A percentile compares a stretch with the other conserved stretches of the same genome.
Conservation (phyloP, 2,329 filamentous ascomycete genomes). For the Colletotrichum filicis region DNA sequence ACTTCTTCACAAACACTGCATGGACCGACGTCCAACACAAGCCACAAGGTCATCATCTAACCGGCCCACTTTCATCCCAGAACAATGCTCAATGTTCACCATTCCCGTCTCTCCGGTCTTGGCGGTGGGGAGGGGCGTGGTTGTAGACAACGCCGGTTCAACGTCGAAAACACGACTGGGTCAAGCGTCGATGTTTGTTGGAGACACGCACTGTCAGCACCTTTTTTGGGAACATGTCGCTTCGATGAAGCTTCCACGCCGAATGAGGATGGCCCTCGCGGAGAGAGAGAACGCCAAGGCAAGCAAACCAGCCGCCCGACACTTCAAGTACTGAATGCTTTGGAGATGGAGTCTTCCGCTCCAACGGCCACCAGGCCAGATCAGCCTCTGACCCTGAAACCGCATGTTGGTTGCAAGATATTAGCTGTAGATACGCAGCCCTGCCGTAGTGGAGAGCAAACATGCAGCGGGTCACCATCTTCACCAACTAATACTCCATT, state of each 20-base stretch:
- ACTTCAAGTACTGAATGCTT: background rate
- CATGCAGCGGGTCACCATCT: slow-evolving; percentile 2
- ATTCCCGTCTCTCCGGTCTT: background rate
- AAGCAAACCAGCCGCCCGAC: background rate
- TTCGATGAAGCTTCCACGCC: slow-evolving; percentile 16
- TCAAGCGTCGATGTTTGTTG: background rate
- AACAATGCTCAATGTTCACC: background rate
- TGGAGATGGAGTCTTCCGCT: background rate
- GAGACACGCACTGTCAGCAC: background rate
- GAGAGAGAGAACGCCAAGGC: background rate
- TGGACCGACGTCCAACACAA: background rate
- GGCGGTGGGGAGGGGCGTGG: background rate
- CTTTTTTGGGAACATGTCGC: background rate
- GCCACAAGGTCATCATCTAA: background rate
- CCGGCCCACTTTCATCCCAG: background rate
- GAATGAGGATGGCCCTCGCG: background rate
- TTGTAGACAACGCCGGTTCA: background rate
- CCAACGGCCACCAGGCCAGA: background rate
- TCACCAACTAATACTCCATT: slow-evolving; percentile 3
- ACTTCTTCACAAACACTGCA: background rate
- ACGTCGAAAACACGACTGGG: background rate
- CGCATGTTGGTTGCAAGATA: slow-evolving; percentile 3
- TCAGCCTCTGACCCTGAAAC: background rate
- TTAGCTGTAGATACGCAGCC: background rate
- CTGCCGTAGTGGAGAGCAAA: slow-evolving; percentile 14